Base-by-base conservation (phyloP, 257 asterid species). In the Nicotiana noctiflora region DNA sequence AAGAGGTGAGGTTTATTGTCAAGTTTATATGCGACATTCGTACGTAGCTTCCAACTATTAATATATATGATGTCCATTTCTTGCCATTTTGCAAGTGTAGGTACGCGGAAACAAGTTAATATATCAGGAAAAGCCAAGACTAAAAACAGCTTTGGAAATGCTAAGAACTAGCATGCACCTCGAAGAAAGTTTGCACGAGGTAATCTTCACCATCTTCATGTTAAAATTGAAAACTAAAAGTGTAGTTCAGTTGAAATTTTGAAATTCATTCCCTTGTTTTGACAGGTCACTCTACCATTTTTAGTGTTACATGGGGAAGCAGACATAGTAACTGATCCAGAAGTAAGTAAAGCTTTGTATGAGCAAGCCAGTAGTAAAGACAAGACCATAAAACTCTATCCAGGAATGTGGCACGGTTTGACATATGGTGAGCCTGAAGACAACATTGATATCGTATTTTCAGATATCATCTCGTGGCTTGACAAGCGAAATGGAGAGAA, bases 111-210 rank as follows among this genome's bases (percentile, higher is more conserved):
- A 95, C 88, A 86, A 84, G 82, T 80, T 93, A 87, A 90, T 94
- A 81, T 95, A 95, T 76, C 98, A 95, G 82, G 85, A 89, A 86
- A 93, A 91, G 85, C 99, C 99, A 2, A 87, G 99, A 46, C 82
- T 95, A 72, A 95, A 95, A 84, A 95, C 99, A 0, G 99, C 99
- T 5, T 84, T 95, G 79, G 99, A 95, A 86, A 88, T 95, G 98
- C 96, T 95, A 32, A 84, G 99, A 80, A 93, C 99, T 17, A 95
- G 99, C 97, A 89, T 92, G 90, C 85, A 84, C 85, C 98, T 95
- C 18, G 99, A 95, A 86, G 89, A 85, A 70, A 92, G 96, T 65
- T 87, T 95, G 84, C 79, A 88, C 37, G 97, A 95, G 99, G 98
- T 95, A 56, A 62, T 37, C 77, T 19, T 68, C 31, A 40, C 49